These are phyloP conservation scores for Penicillium sp. DNA, from an alignment of 2,329 filamentous ascomycete genomes.

Conservation along the genomic window DNA sequence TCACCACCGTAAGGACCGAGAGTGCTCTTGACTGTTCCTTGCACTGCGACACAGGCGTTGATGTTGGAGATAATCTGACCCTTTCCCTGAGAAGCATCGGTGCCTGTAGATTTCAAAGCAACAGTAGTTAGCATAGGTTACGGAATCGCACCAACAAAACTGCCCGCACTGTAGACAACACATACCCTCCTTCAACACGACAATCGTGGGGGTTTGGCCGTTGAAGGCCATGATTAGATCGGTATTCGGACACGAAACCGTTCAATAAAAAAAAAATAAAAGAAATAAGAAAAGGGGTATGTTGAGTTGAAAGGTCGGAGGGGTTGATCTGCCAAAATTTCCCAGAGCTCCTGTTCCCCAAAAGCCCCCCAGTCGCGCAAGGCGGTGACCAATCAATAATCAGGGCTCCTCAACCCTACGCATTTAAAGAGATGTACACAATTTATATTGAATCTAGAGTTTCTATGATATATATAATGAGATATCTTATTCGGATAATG, in stretches of 20 bases:
- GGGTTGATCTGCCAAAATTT: conserved; percentile 44
- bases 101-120: conserved; percentile 58
- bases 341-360: conserved; percentile 37
- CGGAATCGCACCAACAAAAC: conserved; percentile 21
- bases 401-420: conserved; percentile 16
- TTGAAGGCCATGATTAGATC: conserved; percentile 78
- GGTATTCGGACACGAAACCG: conserved; percentile 19
- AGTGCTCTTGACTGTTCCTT: conserved; percentile 92
- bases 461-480: not conserved
- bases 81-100: conserved; percentile 94
- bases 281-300: conserved; percentile 25
- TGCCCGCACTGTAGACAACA: conserved; percentile 29
- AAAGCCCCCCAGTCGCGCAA: conserved; percentile 30
- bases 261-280: conserved; percentile 15
- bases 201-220: conserved; percentile 95
- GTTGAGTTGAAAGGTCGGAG: conserved; percentile 28
- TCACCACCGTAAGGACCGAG: conserved; percentile 96
- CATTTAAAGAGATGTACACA: not conserved
- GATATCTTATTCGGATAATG: not conserved
- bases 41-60: conserved; percentile 94
- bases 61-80: conserved; percentile 97
- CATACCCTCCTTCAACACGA: conserved; percentile 95
- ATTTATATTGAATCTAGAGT: not conserved
- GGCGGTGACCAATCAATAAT: conserved; percentile 40
- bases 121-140: conserved; percentile 25